These are phyloP conservation scores for Zarea fungicola DNA, from an alignment of 2,329 filamentous ascomycete genomes.

Conservation along the genomic window DNA sequence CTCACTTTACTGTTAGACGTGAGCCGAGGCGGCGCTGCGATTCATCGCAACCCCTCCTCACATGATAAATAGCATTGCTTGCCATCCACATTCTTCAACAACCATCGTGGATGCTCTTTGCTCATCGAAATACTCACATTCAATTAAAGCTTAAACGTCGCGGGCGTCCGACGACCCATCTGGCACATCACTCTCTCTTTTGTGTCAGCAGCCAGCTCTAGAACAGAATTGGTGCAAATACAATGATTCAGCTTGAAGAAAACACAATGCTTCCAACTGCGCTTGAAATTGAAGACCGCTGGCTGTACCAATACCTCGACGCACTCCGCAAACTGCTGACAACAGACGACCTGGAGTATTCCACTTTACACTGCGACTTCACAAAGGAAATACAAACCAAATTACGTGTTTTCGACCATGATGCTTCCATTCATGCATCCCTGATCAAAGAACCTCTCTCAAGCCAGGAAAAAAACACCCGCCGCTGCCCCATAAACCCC, in stretches of 20 bases:
- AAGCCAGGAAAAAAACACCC: neutral
- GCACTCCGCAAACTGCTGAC: constrained; percentile 24
- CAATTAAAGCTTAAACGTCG: too few relatives aligned
- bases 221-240: too few relatives aligned
- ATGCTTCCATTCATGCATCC: constrained; percentile 10
- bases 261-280: constrained; percentile 26
- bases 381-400: constrained; percentile 25
- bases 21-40: too few relatives aligned
- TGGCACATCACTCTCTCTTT: too few relatives aligned
- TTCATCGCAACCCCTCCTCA: too few relatives aligned
- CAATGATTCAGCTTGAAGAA: neutral
- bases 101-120: too few relatives aligned
- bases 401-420: constrained; percentile 28
- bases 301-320: constrained; percentile 24
- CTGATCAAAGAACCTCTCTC: neutral
- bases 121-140: too few relatives aligned
- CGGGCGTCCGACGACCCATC: too few relatives aligned
- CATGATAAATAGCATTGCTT: too few relatives aligned
- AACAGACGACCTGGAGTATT: constrained; percentile 14
- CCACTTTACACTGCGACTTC: constrained; percentile 27
- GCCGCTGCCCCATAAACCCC: constrained; percentile 18
- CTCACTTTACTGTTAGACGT: too few relatives aligned
- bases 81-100: too few relatives aligned
- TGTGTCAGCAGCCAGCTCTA: too few relatives aligned
- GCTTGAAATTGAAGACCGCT: constrained; percentile 30